These are phyloP conservation scores for Umbelopsis sp. DNA, from an alignment of 371 early-diverging fungal species.

Conservation along the genomic window DNA sequence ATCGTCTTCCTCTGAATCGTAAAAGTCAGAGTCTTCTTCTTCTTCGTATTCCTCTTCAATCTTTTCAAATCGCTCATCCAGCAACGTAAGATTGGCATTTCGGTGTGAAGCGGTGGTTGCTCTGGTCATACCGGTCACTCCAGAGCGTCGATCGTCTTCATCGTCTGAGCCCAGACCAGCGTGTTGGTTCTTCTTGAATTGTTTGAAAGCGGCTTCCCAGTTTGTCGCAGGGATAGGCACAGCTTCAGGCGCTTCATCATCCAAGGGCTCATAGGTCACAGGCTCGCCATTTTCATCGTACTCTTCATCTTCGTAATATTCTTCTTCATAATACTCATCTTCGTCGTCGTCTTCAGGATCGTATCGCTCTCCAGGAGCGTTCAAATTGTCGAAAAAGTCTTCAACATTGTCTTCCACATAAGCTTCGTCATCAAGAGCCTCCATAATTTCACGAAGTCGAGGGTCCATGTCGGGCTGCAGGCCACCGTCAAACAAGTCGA, in stretches of 20 bases:
- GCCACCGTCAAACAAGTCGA: constrained; percentile 59
- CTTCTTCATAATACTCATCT: constrained; percentile 47
- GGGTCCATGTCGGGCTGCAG: constrained; percentile 80
- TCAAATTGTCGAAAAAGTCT: constrained; percentile 69
- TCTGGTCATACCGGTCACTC: constrained; percentile 75
- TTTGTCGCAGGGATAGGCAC: constrained; percentile 42
- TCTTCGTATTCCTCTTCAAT: constrained; percentile 76
- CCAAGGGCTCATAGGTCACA: constrained; percentile 22
- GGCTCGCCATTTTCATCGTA: constrained; percentile 41
- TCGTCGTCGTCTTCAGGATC: constrained; percentile 49
- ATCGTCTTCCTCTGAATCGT: constrained; percentile 42
- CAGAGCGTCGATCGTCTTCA: constrained; percentile 45
- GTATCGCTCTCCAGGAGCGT: constrained; percentile 53
- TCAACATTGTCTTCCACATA: constrained; percentile 73
- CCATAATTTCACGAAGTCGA: constrained; percentile 82
- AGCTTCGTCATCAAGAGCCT: constrained; percentile 91
- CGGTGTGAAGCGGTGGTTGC: constrained; percentile 93
- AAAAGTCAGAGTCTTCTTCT: constrained; percentile 72
- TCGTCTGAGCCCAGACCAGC: constrained; percentile 33
- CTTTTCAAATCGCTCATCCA: constrained; percentile 94
- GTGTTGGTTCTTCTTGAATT: constrained; percentile 57
- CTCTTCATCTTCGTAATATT: constrained; percentile 57
- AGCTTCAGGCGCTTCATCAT: constrained; percentile 42
- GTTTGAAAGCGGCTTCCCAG: constrained; percentile 74
- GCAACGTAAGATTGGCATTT: constrained; percentile 80